Evolutionary conservation across 306 rosid species (phyloP), one percentile per base, ranked within the genome.

Genomic region (Cicer chorassanicum): DNA sequence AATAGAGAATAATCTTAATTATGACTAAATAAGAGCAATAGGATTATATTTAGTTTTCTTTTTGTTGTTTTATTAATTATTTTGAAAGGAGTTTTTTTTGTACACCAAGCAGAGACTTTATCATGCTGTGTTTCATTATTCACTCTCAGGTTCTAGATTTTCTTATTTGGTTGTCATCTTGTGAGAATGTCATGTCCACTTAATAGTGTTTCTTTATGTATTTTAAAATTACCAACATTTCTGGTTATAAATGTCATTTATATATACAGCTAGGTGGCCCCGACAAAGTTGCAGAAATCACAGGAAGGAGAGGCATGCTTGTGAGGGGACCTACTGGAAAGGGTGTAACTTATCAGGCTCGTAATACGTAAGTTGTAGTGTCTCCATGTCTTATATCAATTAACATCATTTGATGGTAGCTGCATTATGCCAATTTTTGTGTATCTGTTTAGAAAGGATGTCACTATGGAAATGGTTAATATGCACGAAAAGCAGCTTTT

Each of bases 261-360:
- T 39, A 48, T 39, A 44, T 75, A 74, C 91, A 94, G 99, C 88
- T 94, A 53, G 97, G 99, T 63, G 99, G 99, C 48, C 99, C 99
- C 70, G 99, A 94, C 54, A 94, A 90, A 66, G 96, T 94, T 62
- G 93, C 97, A 54, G 99, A 94, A 86, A 89, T 94, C 74, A 94
- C 99, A 40, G 99, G 99, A 84, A 91, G 99, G 87, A 90, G 99
- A 81, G 99, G 99, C 78, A 94, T 94, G 99, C 95, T 94, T 81
- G 99, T 94, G 78, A 88, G 99, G 83, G 92, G 93, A 42, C 56
- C 99, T 80, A 78, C 74, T 40, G 99, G 99, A 51, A 94, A 92
- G 87, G 99, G 99, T 72, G 99, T 94, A 61, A 90, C 96, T 70
- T 94, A 94, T 81, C 97, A 88, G 84, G 89, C 96, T 82, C 97